Conservation (phyloP, 352 stramenopile genomes). For the Globisporangium cederbergense region DNA sequence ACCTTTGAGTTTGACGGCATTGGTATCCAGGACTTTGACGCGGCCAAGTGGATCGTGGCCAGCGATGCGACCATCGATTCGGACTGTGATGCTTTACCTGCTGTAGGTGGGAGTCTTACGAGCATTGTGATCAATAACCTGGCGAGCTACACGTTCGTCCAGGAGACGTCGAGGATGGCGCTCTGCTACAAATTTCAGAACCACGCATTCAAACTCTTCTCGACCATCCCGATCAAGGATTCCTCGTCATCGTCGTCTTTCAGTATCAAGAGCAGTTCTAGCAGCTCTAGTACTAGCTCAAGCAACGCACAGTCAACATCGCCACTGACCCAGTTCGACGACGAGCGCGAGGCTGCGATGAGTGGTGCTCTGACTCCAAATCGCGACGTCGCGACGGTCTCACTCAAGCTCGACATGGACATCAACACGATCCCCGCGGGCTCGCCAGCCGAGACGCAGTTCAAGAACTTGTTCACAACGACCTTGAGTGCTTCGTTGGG, state of each 20-base stretch:
- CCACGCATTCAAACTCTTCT: conserved; percentile 52
- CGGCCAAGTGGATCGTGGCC: conserved; percentile 49
- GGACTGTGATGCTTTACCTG: conserved; percentile 36
- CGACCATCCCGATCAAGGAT: conserved; percentile 35
- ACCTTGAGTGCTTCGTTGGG: conserved; percentile 34
- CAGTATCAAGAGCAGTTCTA: conserved; percentile 1
- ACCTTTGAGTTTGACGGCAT: conserved; percentile 58
- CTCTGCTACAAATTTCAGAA: conserved; percentile 63
- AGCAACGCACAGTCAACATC: conserved; percentile 1
- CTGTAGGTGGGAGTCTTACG: conserved; percentile 35
- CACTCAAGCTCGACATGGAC: conserved; percentile 57
- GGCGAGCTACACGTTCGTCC: conserved; percentile 41
- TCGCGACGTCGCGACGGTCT: conserved; percentile 44
- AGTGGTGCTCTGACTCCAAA: conserved; percentile 38
- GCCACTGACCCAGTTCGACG: conserved; percentile 20
- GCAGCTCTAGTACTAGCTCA: conserved; percentile 2
- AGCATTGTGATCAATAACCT: conserved; percentile 33
- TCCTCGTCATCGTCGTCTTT: conserved; percentile 13
- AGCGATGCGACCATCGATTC: conserved; percentile 23
- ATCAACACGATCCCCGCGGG: conserved; percentile 49
- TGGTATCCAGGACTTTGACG: conserved; percentile 59
- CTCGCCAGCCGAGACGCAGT: conserved; percentile 41
- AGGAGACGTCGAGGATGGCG: conserved; percentile 34
- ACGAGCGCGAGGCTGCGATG: conserved; percentile 26
- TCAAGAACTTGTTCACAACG: conserved; percentile 42